phyloP scores from a whole-genome alignment of 176 grass and related monocot species.

The Phoenix roebelenii region DNA sequence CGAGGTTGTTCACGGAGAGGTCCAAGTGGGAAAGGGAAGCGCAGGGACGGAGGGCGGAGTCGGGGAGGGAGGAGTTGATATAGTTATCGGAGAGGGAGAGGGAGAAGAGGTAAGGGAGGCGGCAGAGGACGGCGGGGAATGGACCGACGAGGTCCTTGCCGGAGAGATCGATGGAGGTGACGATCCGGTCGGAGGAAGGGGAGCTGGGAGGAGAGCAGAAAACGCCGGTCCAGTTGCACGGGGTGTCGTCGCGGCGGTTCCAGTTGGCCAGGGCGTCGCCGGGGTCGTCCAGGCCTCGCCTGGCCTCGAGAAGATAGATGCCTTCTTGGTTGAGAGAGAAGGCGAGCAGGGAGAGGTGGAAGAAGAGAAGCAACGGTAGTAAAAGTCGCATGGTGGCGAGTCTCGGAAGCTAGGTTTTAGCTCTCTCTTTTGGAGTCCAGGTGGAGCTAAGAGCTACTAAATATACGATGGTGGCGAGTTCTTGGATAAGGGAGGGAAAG shows the following conservation, averaged over 20 bases:
- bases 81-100: constrained; percentile 21
- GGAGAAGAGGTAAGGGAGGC: constrained; percentile 11
- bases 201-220: constrained; percentile 17
- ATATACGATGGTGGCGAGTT: too few species aligned
- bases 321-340: constrained; percentile 29
- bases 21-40: constrained; percentile 42
- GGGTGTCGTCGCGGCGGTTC: constrained; percentile 13
- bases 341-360: constrained; percentile 9
- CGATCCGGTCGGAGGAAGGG: not conserved
- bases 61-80: constrained; percentile 12
- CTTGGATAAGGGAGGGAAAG: too few species aligned
- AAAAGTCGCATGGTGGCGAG: too few species aligned
- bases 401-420: too few species aligned
- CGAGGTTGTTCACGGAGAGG: constrained; percentile 40
- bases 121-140: constrained; percentile 49
- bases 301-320: constrained; percentile 33
- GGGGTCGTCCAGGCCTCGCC: constrained; percentile 32
- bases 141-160: constrained; percentile 26
- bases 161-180: constrained; percentile 31
- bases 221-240: constrained; percentile 65
- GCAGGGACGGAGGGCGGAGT: constrained; percentile 22
- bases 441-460: too few species aligned
- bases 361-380: not conserved
- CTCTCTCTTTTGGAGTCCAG: too few species aligned
- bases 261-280: constrained; percentile 33